These are phyloP conservation scores for Diddensiella santjacobensis DNA, from an alignment of 805 yeast species.

Conservation along the genomic window DNA sequence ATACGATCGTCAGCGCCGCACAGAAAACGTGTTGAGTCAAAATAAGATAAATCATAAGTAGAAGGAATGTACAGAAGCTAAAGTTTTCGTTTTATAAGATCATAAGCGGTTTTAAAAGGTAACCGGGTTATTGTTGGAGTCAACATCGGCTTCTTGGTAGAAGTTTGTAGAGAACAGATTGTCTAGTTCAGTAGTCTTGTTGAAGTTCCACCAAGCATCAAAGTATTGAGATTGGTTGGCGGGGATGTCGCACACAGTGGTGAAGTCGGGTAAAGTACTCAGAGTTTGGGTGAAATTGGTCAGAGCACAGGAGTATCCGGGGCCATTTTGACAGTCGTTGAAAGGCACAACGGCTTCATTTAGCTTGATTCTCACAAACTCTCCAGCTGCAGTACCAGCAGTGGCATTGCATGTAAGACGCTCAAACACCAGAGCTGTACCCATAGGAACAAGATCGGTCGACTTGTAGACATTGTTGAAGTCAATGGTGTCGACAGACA, in stretches of 20 bases:
- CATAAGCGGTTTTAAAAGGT: no score
- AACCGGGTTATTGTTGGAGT: neutral
- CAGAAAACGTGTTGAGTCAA: no score
- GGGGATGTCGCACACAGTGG: conserved; percentile 18
- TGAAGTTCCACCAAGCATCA: conserved; percentile 33
- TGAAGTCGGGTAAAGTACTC: conserved; percentile 11
- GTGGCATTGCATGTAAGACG: conserved; percentile 43
- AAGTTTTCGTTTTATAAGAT: no score
- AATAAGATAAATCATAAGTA: no score
- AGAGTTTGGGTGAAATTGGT: conserved; percentile 28
- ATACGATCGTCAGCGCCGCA: no score
- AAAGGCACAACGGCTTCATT: conserved; percentile 56
- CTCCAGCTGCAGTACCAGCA: conserved; percentile 22
- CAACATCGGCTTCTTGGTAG: neutral
- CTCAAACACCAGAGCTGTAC: conserved; percentile 51
- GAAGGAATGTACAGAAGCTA: no score
- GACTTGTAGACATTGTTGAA: conserved; percentile 48
- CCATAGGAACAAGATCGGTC: conserved; percentile 54
- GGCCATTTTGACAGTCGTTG: conserved; percentile 48
- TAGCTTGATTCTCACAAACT: conserved; percentile 45
- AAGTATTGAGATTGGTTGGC: conserved; percentile 23
- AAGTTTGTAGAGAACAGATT: conserved; percentile 1
- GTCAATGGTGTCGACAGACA: conserved; percentile 40
- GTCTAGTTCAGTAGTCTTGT: conserved; percentile 13
- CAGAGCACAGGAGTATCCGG: conserved; percentile 48